Percentiles rank a stretch among this genome's conserved stretches.
These are phyloP conservation scores for Lactarius akahatsu DNA, from an alignment of 768 basidiomycete species.

Conservation along the genomic window DNA sequence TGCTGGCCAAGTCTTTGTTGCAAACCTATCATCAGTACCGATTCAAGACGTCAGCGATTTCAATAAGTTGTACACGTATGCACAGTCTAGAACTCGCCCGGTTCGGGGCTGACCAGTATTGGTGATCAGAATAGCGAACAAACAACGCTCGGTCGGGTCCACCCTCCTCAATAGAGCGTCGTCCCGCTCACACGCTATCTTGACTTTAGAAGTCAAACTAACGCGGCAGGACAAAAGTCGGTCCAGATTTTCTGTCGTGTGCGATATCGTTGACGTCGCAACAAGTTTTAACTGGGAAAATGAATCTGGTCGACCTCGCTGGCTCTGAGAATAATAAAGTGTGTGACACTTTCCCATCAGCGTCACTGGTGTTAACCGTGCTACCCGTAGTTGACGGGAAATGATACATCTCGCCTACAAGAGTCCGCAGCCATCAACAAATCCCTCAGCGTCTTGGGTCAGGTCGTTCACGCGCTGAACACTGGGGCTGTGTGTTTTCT, in stretches of 20 bases:
- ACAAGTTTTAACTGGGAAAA: constrained; percentile 63
- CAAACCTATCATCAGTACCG: constrained; percentile 45
- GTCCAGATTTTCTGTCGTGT: constrained; percentile 29
- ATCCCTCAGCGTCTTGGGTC: constrained; percentile 80
- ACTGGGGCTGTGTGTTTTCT: constrained; percentile 53
- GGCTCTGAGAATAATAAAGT: constrained; percentile 92
- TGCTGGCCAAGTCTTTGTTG: constrained; percentile 52
- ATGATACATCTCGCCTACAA: constrained; percentile 82
- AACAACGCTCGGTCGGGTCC: constrained; percentile 78
- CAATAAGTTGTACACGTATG: constrained; percentile 46
- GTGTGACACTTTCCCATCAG: constrained; percentile 5
- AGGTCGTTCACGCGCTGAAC: constrained; percentile 85
- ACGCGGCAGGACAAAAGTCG: constrained; percentile 52
- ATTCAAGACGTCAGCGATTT: constrained; percentile 50
- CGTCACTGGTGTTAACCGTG: neutral
- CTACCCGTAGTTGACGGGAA: constrained; percentile 63
- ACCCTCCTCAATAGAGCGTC: constrained; percentile 84
- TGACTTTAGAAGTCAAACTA: constrained; percentile 70
- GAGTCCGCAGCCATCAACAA: constrained; percentile 91
- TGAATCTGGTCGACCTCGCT: constrained; percentile 86
- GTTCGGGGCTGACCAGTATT: neutral
- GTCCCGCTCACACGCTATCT: constrained; percentile 85
- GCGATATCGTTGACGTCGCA: neutral
- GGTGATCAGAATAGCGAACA: constrained; percentile 58
- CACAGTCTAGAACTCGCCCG: constrained; percentile 15